These are phyloP conservation scores for Chaetomiaceae sp. DNA, from an alignment of 2,329 filamentous ascomycete species.

Conservation along the genomic window DNA sequence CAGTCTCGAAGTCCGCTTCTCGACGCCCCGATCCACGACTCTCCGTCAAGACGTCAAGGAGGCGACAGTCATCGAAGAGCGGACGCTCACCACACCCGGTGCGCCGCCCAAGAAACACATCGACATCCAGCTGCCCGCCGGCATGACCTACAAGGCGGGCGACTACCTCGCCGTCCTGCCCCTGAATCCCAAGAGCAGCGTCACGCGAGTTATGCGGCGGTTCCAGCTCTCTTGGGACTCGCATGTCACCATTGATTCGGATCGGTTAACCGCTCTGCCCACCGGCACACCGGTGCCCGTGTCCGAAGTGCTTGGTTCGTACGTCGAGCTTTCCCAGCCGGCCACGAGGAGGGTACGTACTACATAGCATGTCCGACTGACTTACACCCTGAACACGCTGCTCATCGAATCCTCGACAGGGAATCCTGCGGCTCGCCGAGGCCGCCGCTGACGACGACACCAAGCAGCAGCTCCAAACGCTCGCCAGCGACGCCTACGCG, in stretches of 20 bases:
- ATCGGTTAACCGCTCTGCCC: conserved; percentile 47
- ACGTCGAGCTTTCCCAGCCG: conserved; percentile 67
- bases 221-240: conserved; percentile 67
- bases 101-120: conserved; percentile 52
- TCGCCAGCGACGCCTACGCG: conserved; percentile 43
- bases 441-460: conserved; percentile 23
- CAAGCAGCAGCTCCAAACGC: conserved; percentile 37
- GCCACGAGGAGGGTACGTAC: conserved; percentile 59
- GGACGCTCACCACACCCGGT: conserved; percentile 36
- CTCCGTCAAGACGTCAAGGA: conserved; percentile 60
- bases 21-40: conserved; percentile 47
- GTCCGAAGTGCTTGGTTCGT: conserved; percentile 58
- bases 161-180: conserved; percentile 73
- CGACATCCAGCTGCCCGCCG: conserved; percentile 60
- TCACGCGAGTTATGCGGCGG: conserved; percentile 56
- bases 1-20: conserved; percentile 43
- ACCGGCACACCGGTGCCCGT: conserved; percentile 53
- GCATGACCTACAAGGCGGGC: conserved; percentile 61
- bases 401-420: conserved; percentile 26
- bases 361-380: not conserved
- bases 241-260: conserved; percentile 53
- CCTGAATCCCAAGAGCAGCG: conserved; percentile 56
- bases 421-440: conserved; percentile 30
- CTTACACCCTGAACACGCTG: not conserved
- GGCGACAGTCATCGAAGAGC: conserved; percentile 50